Percentiles rank a stretch among this genome's conserved stretches.
phyloP scores from a whole-genome alignment of 2,329 filamentous ascomycete genomes.

The Botrytis elliptica region DNA sequence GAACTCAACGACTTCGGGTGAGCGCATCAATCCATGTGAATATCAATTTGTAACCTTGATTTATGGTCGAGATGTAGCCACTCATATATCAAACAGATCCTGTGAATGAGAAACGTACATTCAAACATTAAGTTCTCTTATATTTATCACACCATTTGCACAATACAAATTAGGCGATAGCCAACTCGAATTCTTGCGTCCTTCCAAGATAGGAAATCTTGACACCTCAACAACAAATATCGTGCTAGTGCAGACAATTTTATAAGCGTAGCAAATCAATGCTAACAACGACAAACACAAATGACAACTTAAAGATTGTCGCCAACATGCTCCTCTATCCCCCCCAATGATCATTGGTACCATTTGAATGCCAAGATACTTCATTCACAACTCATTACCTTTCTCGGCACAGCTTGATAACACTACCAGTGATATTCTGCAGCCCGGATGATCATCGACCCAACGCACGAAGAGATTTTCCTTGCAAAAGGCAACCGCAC shows the following conservation, averaged over 20 bases:
- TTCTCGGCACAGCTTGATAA: not conserved
- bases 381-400: not conserved
- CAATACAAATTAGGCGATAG: not conserved
- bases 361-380: not conserved
- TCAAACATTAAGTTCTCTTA: not conserved
- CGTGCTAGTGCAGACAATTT: not conserved
- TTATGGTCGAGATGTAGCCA: not conserved
- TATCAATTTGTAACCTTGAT: not conserved
- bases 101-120: not conserved
- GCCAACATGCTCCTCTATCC: not conserved
- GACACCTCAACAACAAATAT: not conserved
- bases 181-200: not conserved
- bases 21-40: not conserved
- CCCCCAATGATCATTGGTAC: not conserved
- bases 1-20: not conserved
- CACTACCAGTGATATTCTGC: not conserved
- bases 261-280: not conserved
- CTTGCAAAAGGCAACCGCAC: not conserved
- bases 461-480: not conserved
- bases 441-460: conserved; percentile 3
- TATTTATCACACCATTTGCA: not conserved
- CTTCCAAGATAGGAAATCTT: not conserved
- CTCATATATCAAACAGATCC: not conserved
- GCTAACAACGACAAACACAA: not conserved
- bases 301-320: not conserved